A percentile compares a stretch with the other conserved stretches of the same genome.
Evolutionary conservation across 169 alveolate genomes (phyloP).

Genomic region (Theileria luwenshuni): DNA sequence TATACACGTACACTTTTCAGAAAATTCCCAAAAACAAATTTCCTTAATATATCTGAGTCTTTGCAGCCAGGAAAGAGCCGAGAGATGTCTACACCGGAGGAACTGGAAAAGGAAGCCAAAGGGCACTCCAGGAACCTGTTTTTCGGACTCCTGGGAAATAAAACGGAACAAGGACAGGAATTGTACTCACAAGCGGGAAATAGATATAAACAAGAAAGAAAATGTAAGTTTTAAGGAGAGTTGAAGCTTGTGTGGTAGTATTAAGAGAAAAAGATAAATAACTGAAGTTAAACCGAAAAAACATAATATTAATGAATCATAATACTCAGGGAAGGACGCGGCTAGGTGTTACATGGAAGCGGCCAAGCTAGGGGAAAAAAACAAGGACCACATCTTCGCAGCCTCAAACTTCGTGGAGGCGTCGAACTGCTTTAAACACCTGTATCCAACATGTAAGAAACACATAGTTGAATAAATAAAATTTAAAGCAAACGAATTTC

Average conservation of each 20-base stretch:
- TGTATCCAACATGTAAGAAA: conserved; percentile 50
- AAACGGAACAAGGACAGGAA: conserved; percentile 72
- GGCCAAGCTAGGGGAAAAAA: conserved; percentile 46
- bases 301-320: too few relatives aligned
- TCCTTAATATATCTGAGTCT: too few relatives aligned
- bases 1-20: too few relatives aligned
- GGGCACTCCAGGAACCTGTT: conserved; percentile 63
- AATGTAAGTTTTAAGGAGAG: conserved; percentile 38
- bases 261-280: neutral
- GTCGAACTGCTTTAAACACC: conserved; percentile 37
- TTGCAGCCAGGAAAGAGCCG: too few relatives aligned
- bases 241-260: neutral
- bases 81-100: conserved; percentile 51
- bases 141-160: conserved; percentile 64
- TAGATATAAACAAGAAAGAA: conserved; percentile 61
- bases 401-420: conserved; percentile 60
- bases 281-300: too few relatives aligned
- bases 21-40: too few relatives aligned
- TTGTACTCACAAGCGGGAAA: conserved; percentile 74
- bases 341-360: conserved; percentile 60
- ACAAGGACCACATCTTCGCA: conserved; percentile 51
- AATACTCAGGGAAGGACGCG: conserved; percentile 70
- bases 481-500: conserved; percentile 41
- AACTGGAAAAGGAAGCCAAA: conserved; percentile 66
- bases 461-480: neutral